Conservation (phyloP, 345 rosid genomes). For the Hibiscus syriacus region DNA sequence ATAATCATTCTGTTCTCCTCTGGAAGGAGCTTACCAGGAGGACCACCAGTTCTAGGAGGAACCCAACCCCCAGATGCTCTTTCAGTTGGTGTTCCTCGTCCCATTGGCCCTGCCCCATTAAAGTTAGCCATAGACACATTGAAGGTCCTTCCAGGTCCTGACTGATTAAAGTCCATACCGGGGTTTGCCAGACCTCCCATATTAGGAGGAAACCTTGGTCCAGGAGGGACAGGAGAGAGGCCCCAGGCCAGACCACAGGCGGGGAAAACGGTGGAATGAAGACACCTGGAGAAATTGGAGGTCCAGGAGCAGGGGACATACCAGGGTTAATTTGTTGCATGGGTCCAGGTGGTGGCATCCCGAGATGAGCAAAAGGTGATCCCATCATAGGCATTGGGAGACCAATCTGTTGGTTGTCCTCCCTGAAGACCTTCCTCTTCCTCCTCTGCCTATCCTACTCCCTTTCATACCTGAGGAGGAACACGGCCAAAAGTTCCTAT, state of each 20-base stretch:
- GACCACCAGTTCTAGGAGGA: constrained; percentile 72
- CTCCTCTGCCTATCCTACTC: constrained; percentile 75
- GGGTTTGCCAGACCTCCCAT: constrained; percentile 62
- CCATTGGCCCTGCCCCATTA: constrained; percentile 57
- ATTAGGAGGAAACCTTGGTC: constrained; percentile 71
- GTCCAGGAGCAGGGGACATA: constrained; percentile 83
- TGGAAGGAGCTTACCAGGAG: constrained; percentile 88
- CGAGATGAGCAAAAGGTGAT: constrained; percentile 82
- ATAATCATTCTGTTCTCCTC: constrained; percentile 99
- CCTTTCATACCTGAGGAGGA: constrained; percentile 71
- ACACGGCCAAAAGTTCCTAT: constrained; percentile 41
- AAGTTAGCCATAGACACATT: constrained; percentile 48
- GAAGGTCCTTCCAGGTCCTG: constrained; percentile 80
- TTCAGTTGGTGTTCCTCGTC: constrained; percentile 65
- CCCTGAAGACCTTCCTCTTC: constrained; percentile 70
- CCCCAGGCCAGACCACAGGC: constrained; percentile 83
- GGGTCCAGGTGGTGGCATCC: constrained; percentile 91
- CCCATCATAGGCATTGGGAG: constrained; percentile 77
- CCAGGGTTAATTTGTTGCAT: constrained; percentile 71
- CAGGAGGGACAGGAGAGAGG: constrained; percentile 22
- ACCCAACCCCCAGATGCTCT: constrained; percentile 71
- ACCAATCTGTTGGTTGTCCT: constrained; percentile 86
- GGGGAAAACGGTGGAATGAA: constrained; percentile 74
- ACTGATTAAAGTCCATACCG: constrained; percentile 65
- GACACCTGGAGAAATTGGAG: constrained; percentile 68